Evolutionary conservation across 805 yeast genomes (phyloP).

Genomic region (Schwanniomyces vanrijiae): DNA sequence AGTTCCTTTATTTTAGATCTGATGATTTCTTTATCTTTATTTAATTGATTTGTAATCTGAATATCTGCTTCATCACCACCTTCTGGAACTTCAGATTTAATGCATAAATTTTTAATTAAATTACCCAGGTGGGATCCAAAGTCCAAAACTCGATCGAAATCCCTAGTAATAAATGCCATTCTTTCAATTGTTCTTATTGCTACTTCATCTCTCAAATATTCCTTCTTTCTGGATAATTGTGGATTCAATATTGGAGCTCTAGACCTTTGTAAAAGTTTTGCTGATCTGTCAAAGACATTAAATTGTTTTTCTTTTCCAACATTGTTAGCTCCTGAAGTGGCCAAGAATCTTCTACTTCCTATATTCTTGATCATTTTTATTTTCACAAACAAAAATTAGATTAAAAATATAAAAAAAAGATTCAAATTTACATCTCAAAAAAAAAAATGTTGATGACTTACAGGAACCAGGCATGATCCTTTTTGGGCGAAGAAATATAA

Average conservation of each 20-base stretch:
- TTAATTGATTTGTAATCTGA: slow-evolving; percentile 42
- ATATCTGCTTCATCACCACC: slow-evolving; percentile 34
- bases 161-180: slow-evolving; percentile 67
- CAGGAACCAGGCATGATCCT: background rate
- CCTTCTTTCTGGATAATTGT: slow-evolving; percentile 52
- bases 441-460: background rate
- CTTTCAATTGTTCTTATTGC: slow-evolving; percentile 74
- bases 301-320: slow-evolving; percentile 19
- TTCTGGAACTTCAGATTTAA: slow-evolving; percentile 20
- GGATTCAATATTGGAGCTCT: slow-evolving; percentile 47
- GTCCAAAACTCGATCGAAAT: slow-evolving; percentile 61
- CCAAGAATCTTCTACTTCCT: slow-evolving; percentile 16
- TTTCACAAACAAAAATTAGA: background rate
- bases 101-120: slow-evolving; percentile 44
- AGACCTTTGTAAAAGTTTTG: slow-evolving; percentile 62
- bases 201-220: slow-evolving; percentile 73
- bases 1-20: slow-evolving; percentile 51
- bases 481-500: background rate
- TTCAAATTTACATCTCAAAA: background rate
- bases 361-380: slow-evolving; percentile 5
- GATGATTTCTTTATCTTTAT: slow-evolving; percentile 54
- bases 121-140: slow-evolving; percentile 76
- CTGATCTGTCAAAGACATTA: slow-evolving; percentile 57
- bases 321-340: slow-evolving; percentile 23
- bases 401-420: background rate